These are phyloP conservation scores for Leishmania gerbilli DNA, from an alignment of 208 protist species.

Conservation along the genomic window DNA sequence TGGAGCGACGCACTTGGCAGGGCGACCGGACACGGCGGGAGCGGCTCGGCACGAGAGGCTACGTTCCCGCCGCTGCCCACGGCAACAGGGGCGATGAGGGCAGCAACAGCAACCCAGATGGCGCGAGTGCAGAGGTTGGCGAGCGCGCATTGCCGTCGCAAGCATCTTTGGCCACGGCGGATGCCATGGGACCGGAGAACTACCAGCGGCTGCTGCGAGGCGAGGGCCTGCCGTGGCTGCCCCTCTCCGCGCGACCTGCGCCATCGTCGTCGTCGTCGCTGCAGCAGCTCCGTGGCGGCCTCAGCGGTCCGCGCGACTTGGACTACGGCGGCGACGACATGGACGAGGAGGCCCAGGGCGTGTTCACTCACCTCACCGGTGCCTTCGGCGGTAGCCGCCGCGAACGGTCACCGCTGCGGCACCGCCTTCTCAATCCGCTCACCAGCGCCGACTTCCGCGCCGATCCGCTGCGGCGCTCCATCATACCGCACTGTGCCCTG, in stretches of 20 bases:
- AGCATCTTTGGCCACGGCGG: not conserved
- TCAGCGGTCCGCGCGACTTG: not conserved
- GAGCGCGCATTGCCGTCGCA: not conserved
- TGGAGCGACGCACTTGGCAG: not conserved
- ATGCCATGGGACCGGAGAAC: not conserved
- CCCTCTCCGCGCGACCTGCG: not conserved
- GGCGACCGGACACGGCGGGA: slow-evolving; percentile 6
- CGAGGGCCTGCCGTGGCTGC: slow-evolving; percentile 5
- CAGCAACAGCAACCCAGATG: not conserved
- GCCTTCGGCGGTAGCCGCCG: not conserved
- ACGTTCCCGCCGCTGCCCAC: not conserved
- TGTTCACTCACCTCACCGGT: not conserved
- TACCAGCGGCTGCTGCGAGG: slow-evolving; percentile 1
- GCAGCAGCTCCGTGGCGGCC: slow-evolving; percentile 1
- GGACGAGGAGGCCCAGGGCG: not conserved
- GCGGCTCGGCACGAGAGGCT: slow-evolving; percentile 5
- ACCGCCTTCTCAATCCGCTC: slow-evolving; percentile 26
- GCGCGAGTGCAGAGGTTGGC: not conserved
- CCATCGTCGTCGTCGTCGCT: not conserved
- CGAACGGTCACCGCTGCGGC: slow-evolving; percentile 15
- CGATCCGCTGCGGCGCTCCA: slow-evolving; percentile 23
- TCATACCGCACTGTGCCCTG: slow-evolving; percentile 33
- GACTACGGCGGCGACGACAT: not conserved
- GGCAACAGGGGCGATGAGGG: not conserved
- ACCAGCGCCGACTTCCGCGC: slow-evolving; percentile 1